Percentiles rank a stretch among this genome's conserved stretches.
These are phyloP conservation scores for Euphrasia confusa DNA, from an alignment of 257 asterid species.

Conservation along the genomic window DNA sequence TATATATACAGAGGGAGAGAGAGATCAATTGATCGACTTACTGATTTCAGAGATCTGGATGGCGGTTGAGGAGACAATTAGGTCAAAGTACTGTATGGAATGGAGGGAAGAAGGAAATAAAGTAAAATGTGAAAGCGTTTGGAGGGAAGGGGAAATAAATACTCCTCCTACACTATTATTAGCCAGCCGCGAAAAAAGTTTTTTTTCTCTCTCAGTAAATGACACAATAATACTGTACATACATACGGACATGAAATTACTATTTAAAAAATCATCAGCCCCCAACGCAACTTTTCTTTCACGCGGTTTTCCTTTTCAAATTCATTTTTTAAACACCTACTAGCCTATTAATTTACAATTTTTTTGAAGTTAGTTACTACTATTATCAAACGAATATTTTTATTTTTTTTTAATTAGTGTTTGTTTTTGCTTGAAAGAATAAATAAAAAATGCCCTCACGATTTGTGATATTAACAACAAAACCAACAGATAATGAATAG, in stretches of 20 bases:
- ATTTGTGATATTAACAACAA: conserved; percentile 15
- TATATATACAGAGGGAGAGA: no score
- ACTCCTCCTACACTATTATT: no score
- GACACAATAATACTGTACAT: not conserved
- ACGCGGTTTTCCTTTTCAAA: conserved; percentile 8
- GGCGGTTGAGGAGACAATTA: no score
- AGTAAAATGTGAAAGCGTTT: conserved; percentile 10
- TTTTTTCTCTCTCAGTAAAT: not conserved
- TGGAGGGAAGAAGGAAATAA: conserved; percentile 5
- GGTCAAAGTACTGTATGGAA: conserved; percentile 8
- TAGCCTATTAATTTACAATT: no score
- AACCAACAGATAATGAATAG: conserved; percentile 6
- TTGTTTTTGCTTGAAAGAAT: no score
- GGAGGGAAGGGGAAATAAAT: no score
- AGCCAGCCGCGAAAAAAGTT: no score
- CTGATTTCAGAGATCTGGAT: no score
- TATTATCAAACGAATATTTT: no score
- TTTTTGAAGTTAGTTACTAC: no score
- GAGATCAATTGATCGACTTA: no score
- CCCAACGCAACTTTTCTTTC: conserved; percentile 19
- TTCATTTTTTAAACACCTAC: conserved; percentile 21
- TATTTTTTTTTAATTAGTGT: no score
- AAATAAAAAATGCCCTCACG: not conserved
- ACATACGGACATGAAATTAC: conserved; percentile 42
- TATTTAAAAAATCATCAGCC: conserved; percentile 31